phyloP scores from a whole-genome alignment of 768 basidiomycete genomes.

The Tulasnella calospora region DNA sequence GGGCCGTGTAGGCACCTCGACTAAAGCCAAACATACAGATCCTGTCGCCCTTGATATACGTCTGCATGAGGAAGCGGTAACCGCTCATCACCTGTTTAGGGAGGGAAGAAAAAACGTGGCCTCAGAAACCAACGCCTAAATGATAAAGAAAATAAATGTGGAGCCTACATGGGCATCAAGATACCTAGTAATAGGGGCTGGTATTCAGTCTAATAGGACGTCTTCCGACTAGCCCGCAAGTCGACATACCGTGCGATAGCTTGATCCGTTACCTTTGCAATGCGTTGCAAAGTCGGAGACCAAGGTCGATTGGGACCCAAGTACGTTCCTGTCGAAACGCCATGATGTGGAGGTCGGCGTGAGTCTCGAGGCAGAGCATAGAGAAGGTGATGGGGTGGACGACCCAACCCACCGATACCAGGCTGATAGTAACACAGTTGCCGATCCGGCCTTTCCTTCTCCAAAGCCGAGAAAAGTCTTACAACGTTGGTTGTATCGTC shows the following conservation, averaged over 20 bases:
- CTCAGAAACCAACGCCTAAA: neutral
- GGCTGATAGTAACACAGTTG: slow-evolving; percentile 73
- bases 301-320: slow-evolving; percentile 44
- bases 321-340: slow-evolving; percentile 36
- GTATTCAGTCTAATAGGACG: neutral
- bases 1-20: slow-evolving; percentile 27
- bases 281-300: slow-evolving; percentile 52
- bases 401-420: slow-evolving; percentile 17
- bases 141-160: neutral
- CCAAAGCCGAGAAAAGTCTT: slow-evolving; percentile 61
- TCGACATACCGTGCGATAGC: slow-evolving; percentile 61
- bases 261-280: slow-evolving; percentile 58
- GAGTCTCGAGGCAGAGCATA: too few species aligned
- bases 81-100: slow-evolving; percentile 18
- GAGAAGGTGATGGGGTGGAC: neutral
- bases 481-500: slow-evolving; percentile 58
- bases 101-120: neutral
- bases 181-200: slow-evolving; percentile 46
- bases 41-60: slow-evolving; percentile 15
- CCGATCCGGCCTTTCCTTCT: slow-evolving; percentile 50
- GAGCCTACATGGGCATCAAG: slow-evolving; percentile 51
- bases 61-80: slow-evolving; percentile 20
- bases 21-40: slow-evolving; percentile 29
- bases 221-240: neutral
- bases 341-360: slow-evolving; percentile 36